Evolutionary conservation across 208 protist species (phyloP).

Genomic region (Leishmania amazonensis): DNA sequence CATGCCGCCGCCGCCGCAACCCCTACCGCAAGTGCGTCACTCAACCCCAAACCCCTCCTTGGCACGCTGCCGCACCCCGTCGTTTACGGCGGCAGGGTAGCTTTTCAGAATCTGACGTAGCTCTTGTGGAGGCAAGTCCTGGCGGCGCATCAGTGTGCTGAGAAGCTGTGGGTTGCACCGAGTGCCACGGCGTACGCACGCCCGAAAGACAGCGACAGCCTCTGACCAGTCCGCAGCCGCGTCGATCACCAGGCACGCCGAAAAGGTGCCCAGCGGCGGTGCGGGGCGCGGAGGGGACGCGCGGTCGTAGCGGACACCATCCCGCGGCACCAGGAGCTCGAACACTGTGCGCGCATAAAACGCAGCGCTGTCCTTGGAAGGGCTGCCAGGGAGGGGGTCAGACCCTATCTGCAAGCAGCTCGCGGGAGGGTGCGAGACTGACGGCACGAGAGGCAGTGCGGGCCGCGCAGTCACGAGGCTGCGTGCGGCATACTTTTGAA

Average conservation of each 20-base stretch:
- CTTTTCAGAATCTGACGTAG: conserved; percentile 39
- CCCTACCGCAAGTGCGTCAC: not conserved
- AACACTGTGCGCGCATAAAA: conserved; percentile 7
- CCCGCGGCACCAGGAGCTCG: conserved; percentile 19
- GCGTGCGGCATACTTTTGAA: conserved; percentile 51
- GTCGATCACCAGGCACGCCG: conserved; percentile 27
- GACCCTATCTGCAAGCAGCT: not conserved
- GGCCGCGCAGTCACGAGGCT: conserved; percentile 34
- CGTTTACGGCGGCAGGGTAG: conserved; percentile 50
- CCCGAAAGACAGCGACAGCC: conserved; percentile 50
- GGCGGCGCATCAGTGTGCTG: conserved; percentile 52
- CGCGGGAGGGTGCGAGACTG: not conserved
- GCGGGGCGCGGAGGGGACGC: conserved; percentile 8
- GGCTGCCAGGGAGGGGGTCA: not conserved
- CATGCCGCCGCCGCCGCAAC: not conserved
- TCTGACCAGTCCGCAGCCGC: conserved; percentile 25
- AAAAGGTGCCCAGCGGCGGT: conserved; percentile 31
- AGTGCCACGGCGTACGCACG: conserved; percentile 50
- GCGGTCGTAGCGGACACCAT: conserved; percentile 10
- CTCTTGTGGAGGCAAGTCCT: conserved; percentile 26
- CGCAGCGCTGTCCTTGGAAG: not conserved
- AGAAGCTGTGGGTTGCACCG: conserved; percentile 66
- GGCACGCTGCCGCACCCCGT: conserved; percentile 46
- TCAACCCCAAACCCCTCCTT: conserved; percentile 27
- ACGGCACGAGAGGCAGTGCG: not conserved